phyloP scores from a whole-genome alignment of 306 rosid genomes.

The Morella rubra region DNA sequence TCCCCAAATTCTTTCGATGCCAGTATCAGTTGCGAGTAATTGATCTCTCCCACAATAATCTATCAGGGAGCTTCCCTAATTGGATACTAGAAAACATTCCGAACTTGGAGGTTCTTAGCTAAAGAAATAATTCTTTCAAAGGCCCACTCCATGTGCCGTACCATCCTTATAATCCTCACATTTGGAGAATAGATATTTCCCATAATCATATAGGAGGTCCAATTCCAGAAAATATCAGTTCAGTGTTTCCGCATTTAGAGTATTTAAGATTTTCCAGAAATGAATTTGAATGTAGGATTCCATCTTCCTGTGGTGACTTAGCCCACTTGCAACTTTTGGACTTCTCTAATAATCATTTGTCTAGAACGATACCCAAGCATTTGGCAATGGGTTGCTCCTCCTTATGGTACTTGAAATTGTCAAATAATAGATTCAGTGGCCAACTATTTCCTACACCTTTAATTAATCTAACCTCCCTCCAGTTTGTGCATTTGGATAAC shows the following conservation, averaged over 20 bases:
- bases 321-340: accelerated
- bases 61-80: neutral
- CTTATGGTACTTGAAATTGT: accelerated
- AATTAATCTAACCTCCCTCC: neutral
- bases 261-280: neutral
- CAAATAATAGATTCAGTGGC: neutral
- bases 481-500: neutral
- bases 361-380: neutral
- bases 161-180: neutral
- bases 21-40: too few species aligned
- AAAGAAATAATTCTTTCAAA: neutral
- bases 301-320: neutral
- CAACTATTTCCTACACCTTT: neutral
- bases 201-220: too few species aligned
- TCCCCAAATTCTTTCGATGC: too few species aligned
- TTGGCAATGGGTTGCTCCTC: neutral
- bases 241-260: too few species aligned
- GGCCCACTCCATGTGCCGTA: neutral
- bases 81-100: slow-evolving; percentile 11
- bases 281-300: neutral
- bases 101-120: neutral
- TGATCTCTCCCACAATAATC: neutral
- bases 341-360: neutral
- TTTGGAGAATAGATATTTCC: neutral
- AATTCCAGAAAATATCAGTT: too few species aligned